A percentile compares a stretch with the other conserved stretches of the same genome.
These are phyloP conservation scores for Salvia rosmarinus DNA, from an alignment of 257 asterid species.

Conservation along the genomic window DNA sequence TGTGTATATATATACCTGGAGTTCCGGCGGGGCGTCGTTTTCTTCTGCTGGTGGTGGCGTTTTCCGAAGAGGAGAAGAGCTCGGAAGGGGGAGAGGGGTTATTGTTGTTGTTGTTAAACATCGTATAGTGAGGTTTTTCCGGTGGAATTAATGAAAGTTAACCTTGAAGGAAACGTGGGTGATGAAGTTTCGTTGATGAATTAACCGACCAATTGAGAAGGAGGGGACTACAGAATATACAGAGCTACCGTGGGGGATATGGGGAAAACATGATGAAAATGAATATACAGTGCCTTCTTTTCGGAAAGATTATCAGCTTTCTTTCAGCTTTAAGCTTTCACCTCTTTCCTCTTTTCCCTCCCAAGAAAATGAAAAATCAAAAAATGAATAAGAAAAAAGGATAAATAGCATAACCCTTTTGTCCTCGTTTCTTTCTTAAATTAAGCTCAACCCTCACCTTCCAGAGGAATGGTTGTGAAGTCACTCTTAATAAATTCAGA, in stretches of 20 bases:
- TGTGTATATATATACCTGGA: constrained; percentile 53
- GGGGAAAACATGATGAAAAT: constrained; percentile 35
- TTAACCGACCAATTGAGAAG: not conserved
- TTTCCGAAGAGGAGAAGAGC: constrained; percentile 41
- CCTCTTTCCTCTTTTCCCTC: not conserved
- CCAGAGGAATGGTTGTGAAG: constrained; percentile 34
- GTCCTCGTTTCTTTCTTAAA: constrained; percentile 21
- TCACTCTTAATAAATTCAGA: constrained; percentile 38
- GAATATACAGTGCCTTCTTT: constrained; percentile 52
- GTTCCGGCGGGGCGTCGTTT: constrained; percentile 89
- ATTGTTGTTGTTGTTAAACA: too few species aligned
- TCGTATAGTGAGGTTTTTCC: constrained; percentile 11
- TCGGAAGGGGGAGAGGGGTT: constrained; percentile 54
- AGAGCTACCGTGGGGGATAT: constrained; percentile 43
- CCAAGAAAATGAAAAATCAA: not conserved
- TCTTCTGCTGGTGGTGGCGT: constrained; percentile 47
- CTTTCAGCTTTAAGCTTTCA: constrained; percentile 56
- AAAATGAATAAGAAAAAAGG: too few species aligned
- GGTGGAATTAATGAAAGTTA: not conserved
- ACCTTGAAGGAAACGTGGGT: not conserved
- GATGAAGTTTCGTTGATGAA: not conserved
- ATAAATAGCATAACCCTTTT: too few species aligned
- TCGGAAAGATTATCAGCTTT: constrained; percentile 59
- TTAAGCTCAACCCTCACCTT: not conserved
- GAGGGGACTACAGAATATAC: constrained; percentile 34